Evolutionary conservation across 2,329 filamentous ascomycete species (phyloP).

Genomic region (Aspergillus sp.): DNA sequence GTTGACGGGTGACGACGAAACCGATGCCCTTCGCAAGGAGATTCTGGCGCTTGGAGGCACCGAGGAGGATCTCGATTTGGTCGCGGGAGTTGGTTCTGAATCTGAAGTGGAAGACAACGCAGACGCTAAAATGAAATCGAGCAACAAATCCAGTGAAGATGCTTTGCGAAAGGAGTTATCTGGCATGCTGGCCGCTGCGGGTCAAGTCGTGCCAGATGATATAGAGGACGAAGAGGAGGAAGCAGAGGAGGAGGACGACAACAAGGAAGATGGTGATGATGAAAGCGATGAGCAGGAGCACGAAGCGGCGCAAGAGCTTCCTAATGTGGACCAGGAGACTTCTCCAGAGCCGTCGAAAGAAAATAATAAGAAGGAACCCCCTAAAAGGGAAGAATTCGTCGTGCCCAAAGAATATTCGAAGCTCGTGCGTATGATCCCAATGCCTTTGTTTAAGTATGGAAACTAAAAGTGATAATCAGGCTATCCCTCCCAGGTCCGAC

Average conservation of each 20-base stretch:
- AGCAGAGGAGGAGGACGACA: conserved; percentile 20
- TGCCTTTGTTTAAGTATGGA: neutral
- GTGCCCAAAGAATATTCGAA: conserved; percentile 31
- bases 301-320: conserved; percentile 19
- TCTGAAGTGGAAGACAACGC: conserved; percentile 37
- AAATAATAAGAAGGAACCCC: conserved; percentile 10
- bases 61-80: conserved; percentile 42
- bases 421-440: conserved; percentile 19
- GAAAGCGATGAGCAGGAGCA: conserved; percentile 24
- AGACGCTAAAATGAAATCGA: conserved; percentile 16
- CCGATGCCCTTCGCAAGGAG: conserved; percentile 34
- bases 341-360: conserved; percentile 18
- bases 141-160: conserved; percentile 23
- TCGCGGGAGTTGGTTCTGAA: conserved; percentile 39
- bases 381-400: conserved; percentile 13
- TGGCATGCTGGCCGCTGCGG: conserved; percentile 28
- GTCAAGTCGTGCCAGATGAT: conserved; percentile 29
- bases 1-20: conserved; percentile 12
- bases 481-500: conserved; percentile 55
- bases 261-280: conserved; percentile 36
- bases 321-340: conserved; percentile 14
- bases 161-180: conserved; percentile 35
- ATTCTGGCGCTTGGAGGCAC: conserved; percentile 42
- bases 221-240: conserved; percentile 24
- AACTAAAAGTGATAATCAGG: conserved; percentile 26